Base-by-base conservation (phyloP, 176 grass and related monocot genomes). In the Oryza meyeriana region DNA sequence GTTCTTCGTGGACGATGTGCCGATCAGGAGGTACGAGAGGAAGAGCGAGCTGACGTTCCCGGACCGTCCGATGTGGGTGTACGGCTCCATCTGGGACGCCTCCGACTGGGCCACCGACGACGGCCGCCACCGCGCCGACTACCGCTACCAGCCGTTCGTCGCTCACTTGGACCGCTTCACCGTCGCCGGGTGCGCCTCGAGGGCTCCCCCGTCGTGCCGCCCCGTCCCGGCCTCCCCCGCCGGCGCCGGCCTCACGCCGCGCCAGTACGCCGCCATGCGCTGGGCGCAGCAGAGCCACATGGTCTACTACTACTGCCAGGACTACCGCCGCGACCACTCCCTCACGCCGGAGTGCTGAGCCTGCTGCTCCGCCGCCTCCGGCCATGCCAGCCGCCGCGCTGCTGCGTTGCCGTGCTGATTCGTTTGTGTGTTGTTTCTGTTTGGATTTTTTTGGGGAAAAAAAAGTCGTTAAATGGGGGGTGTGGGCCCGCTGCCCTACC, bases 81-180 rank as follows among this genome's bases (percentile, higher is more conserved):
- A 93, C 72, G 94, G 94, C 13, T 93, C 94, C 24, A 96, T 96
- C 36, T 96, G 94, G 94, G 94, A 96, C 72, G 94, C 94, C 16
- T 93, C 94, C 0, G 81, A 84, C 25, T 96, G 94, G 94, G 94
- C 94, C 39, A 96, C 94, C 4, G 90, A 96, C 38, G 76, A 90
- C 68, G 94, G 94, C 24, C 80, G 86, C 32, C 80, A 93, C 86
- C 64, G 84, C 18, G 90, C 94, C 7, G 88, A 96, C 85, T 96
- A 96, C 80, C 79, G 80, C 14, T 96, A 91, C 83, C 90, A 93
- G 72, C 94, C 94, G 0, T 96, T 96, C 64, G 83, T 96, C 0
- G 94, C 88, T 0, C 81, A 22, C 3, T 75, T 89, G 39, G 48
- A 67, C 20, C 45, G 61, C 5, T 91, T 96, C 72, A 80, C 83